Percentiles rank a stretch among this genome's conserved stretches.
These are phyloP conservation scores for Pisolithus thermaeus DNA, from an alignment of 1,284 basidiomycete species.

Conservation along the genomic window DNA sequence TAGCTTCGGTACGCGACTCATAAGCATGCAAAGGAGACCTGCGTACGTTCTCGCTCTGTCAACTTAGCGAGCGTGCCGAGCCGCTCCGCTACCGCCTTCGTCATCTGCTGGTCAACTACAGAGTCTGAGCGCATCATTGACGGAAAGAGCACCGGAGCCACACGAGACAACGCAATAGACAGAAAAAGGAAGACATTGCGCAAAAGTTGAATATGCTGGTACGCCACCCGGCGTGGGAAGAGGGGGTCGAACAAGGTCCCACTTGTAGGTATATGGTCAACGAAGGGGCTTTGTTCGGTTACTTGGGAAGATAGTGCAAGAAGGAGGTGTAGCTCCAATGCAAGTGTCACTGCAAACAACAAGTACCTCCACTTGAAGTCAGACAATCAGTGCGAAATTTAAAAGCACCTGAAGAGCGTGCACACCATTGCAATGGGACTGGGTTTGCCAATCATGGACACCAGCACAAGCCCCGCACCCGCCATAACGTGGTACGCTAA, in stretches of 20 bases:
- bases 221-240: slow-evolving; percentile 61
- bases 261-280: slow-evolving; percentile 20
- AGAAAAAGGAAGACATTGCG: slow-evolving; percentile 71
- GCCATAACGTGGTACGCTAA: slow-evolving; percentile 72
- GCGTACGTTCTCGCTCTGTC: slow-evolving; percentile 27
- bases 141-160: slow-evolving; percentile 60
- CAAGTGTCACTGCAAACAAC: slow-evolving; percentile 53
- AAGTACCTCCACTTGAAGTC: slow-evolving; percentile 67
- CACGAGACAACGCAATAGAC: slow-evolving; percentile 62
- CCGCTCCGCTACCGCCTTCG: slow-evolving; percentile 18
- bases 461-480: slow-evolving; percentile 54
- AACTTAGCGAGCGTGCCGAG: slow-evolving; percentile 14
- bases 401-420: slow-evolving; percentile 16
- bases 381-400: slow-evolving; percentile 1
- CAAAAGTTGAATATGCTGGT: slow-evolving; percentile 71
- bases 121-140: slow-evolving; percentile 11
- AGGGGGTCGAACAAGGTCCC: slow-evolving; percentile 40
- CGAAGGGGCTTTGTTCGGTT: slow-evolving; percentile 22
- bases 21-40: background rate
- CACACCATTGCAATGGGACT: slow-evolving; percentile 64
- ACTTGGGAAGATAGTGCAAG: slow-evolving; percentile 48
- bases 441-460: slow-evolving; percentile 55
- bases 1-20: background rate
- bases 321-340: slow-evolving; percentile 58
- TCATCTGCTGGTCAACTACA: slow-evolving; percentile 15